Conservation (phyloP, 2,329 filamentous ascomycete genomes). For the Grosmannia clavigera region DNA sequence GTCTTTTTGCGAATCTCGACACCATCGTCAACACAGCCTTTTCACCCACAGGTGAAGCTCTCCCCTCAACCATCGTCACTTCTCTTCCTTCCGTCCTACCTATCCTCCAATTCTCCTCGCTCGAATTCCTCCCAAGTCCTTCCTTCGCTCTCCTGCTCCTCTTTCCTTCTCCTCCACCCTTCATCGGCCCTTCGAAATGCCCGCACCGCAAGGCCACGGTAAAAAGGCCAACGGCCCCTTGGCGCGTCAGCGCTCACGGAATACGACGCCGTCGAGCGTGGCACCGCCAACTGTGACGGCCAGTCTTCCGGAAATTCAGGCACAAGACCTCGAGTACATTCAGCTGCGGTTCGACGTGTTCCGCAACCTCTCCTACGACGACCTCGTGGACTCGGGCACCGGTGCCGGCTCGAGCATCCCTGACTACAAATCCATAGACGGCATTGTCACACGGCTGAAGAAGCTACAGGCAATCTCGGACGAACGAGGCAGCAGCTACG, state of each 20-base stretch:
- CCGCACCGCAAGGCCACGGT: constrained; percentile 39
- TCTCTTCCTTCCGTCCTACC: not conserved
- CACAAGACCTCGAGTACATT: constrained; percentile 52
- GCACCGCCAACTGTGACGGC: constrained; percentile 34
- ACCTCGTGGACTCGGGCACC: constrained; percentile 51
- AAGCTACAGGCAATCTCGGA: constrained; percentile 55
- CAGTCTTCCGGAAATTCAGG: constrained; percentile 41
- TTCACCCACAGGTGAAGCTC: not conserved
- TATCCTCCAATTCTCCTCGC: not conserved
- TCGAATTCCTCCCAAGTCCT: not conserved
- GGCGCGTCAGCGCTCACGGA: constrained; percentile 57
- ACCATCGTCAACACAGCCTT: not conserved
- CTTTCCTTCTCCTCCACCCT: not conserved
- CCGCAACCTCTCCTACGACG: constrained; percentile 52
- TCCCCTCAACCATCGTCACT: too few relatives aligned
- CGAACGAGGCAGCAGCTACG: constrained; percentile 53
- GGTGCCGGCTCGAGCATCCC: constrained; percentile 43
- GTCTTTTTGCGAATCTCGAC: not conserved
- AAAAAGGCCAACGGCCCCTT: constrained; percentile 53
- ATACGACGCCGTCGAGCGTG: constrained; percentile 50
- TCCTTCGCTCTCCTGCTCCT: not conserved
- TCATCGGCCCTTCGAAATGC: not conserved
- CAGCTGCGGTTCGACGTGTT: constrained; percentile 48
- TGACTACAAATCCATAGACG: constrained; percentile 50
- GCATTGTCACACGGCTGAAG: constrained; percentile 51